A percentile compares a stretch with the other conserved stretches of the same genome.
Conservation (phyloP, 129 eudicot species). For the Ambrosia artemisiifolia region DNA sequence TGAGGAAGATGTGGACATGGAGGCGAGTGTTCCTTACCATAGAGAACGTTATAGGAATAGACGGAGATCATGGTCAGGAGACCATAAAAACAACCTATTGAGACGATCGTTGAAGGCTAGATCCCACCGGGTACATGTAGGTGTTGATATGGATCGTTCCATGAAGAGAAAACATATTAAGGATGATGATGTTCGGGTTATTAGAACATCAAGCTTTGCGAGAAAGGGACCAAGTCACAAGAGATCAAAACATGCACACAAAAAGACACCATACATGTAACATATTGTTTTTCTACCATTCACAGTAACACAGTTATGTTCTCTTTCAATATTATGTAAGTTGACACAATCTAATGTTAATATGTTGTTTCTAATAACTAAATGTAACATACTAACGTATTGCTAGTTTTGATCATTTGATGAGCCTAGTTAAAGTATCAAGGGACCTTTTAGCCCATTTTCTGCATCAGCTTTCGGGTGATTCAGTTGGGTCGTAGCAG, state of each 20-base stretch:
- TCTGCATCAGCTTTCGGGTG: too few species aligned
- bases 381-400: not conserved
- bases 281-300: not conserved
- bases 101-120: slow-evolving; percentile 47
- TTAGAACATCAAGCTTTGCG: slow-evolving; percentile 44
- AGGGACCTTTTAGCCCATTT: too few species aligned
- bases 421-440: too few species aligned
- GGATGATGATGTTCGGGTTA: slow-evolving; percentile 34
- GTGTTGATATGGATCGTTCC: slow-evolving; percentile 25
- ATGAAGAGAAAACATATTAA: slow-evolving; percentile 26
- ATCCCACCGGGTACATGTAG: slow-evolving; percentile 41
- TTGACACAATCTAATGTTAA: not conserved
- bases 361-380: not conserved
- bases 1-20: slow-evolving; percentile 27
- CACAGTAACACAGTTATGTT: not conserved
- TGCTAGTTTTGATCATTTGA: too few species aligned
- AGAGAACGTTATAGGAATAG: not conserved
- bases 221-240: slow-evolving; percentile 26
- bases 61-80: slow-evolving; percentile 25
- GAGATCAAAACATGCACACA: slow-evolving; percentile 18
- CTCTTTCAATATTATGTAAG: not conserved
- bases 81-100: slow-evolving; percentile 36
- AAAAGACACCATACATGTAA: not conserved
- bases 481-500: too few species aligned
- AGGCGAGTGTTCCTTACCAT: slow-evolving; percentile 3